A percentile compares a stretch with the other conserved stretches of the same genome.
Evolutionary conservation across 495 filamentous ascomycete species (phyloP).

Genomic region (Zalerion maritima): DNA sequence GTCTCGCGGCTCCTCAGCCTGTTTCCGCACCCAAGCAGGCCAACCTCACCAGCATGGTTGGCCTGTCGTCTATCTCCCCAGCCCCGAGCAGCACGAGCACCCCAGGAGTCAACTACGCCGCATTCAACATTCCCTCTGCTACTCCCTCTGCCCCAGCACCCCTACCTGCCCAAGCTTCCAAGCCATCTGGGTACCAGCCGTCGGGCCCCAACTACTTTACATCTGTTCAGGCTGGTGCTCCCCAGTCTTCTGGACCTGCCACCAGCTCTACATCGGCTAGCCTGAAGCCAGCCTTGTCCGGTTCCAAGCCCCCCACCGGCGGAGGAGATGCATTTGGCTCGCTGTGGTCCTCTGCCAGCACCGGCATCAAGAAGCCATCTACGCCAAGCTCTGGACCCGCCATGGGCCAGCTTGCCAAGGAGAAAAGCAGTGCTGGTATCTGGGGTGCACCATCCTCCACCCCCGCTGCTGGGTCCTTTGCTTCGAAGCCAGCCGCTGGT

Average conservation of each 20-base stretch:
- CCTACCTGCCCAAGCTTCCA: slow-evolving; percentile 32
- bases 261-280: slow-evolving; percentile 18
- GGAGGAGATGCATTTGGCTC: slow-evolving; percentile 77
- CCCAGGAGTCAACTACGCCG: slow-evolving; percentile 36
- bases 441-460: slow-evolving; percentile 57
- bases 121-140: no score
- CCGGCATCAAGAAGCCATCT: slow-evolving; percentile 61
- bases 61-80: slow-evolving; percentile 68
- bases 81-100: slow-evolving; percentile 41
- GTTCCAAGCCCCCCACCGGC: slow-evolving; percentile 34
- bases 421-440: slow-evolving; percentile 85
- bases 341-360: slow-evolving; percentile 66
- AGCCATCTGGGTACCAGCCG: slow-evolving; percentile 59
- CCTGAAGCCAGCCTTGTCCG: slow-evolving; percentile 21
- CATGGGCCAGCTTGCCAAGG: slow-evolving; percentile 85
- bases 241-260: slow-evolving; percentile 15
- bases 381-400: slow-evolving; percentile 48
- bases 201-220: slow-evolving; percentile 88
- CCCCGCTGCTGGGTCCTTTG: slow-evolving; percentile 7
- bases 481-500: slow-evolving; percentile 11
- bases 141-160: slow-evolving; percentile 33
- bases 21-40: slow-evolving; percentile 65
- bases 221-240: slow-evolving; percentile 51
- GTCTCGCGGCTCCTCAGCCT: slow-evolving; percentile 70
- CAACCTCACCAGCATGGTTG: slow-evolving; percentile 64